Percentiles rank a stretch among this genome's conserved stretches.
Evolutionary conservation across 2,329 filamentous ascomycete genomes (phyloP).

Genomic region (Ophiosphaerella herpotricha): DNA sequence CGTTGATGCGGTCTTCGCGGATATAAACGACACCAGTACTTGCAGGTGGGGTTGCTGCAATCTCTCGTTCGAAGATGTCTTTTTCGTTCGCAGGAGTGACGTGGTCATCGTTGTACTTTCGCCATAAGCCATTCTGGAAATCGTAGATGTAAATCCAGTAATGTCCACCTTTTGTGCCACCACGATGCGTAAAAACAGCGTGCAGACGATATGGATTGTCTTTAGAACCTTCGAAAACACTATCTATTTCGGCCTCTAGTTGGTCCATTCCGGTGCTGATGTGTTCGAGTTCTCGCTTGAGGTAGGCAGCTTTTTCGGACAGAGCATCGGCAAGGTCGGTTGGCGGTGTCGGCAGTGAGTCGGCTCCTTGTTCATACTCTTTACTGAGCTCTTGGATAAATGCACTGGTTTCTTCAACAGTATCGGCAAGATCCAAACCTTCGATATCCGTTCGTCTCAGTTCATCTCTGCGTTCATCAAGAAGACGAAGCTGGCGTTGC

Average conservation of each 20-base stretch:
- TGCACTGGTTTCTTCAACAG: slow-evolving; percentile 37
- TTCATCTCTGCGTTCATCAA: slow-evolving; percentile 56
- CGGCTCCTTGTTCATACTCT: slow-evolving; percentile 8
- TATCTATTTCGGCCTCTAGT: slow-evolving; percentile 55
- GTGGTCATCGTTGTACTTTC: slow-evolving; percentile 88
- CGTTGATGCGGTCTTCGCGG: slow-evolving; percentile 65
- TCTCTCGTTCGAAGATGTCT: slow-evolving; percentile 71
- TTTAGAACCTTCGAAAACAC: slow-evolving; percentile 66
- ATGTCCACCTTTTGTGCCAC: slow-evolving; percentile 69
- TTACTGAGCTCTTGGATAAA: slow-evolving; percentile 25
- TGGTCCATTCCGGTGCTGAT: slow-evolving; percentile 49
- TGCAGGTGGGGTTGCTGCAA: slow-evolving; percentile 54
- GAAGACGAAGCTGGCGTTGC: slow-evolving; percentile 64
- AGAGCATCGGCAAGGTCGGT: slow-evolving; percentile 26
- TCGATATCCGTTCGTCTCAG: slow-evolving; percentile 45
- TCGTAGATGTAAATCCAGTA: slow-evolving; percentile 98
- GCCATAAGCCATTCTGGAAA: slow-evolving; percentile 80
- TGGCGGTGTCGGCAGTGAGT: slow-evolving; percentile 20
- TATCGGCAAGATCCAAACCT: slow-evolving; percentile 30
- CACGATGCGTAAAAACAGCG: slow-evolving; percentile 90
- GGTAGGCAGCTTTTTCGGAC: slow-evolving; percentile 22
- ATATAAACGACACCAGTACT: slow-evolving; percentile 78
- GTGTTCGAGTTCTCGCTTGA: slow-evolving; percentile 31
- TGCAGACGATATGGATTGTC: slow-evolving; percentile 80
- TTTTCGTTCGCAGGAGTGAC: slow-evolving; percentile 70